Evolutionary conservation across 139 green algal genomes (phyloP).

Genomic region (Haematococcus lacustris): DNA sequence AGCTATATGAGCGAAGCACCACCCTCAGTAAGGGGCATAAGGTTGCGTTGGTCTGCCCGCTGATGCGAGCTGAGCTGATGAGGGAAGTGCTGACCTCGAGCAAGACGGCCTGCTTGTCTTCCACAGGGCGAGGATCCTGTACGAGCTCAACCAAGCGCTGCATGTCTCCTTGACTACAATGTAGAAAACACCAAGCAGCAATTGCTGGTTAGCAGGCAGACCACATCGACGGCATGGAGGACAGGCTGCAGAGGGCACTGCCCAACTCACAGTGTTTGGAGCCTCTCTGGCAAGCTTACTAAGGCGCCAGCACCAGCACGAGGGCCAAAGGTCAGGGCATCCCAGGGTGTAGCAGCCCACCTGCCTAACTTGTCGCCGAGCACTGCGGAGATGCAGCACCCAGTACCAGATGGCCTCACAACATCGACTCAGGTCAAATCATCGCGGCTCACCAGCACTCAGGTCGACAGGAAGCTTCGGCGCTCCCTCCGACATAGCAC

Average conservation of each 20-base stretch:
- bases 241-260: not conserved
- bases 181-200: not conserved
- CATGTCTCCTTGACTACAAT: slow-evolving; percentile 44
- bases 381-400: too few relatives aligned
- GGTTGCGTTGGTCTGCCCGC: too few relatives aligned
- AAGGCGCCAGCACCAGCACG: slow-evolving; percentile 43
- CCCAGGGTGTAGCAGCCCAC: slow-evolving; percentile 46
- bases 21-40: too few relatives aligned
- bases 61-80: too few relatives aligned
- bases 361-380: not conserved
- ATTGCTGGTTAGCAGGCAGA: not conserved
- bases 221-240: not conserved
- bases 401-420: too few relatives aligned
- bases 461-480: too few relatives aligned
- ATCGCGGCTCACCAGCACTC: too few relatives aligned
- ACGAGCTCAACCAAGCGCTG: slow-evolving; percentile 37
- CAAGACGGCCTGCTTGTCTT: slow-evolving; percentile 55
- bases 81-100: slow-evolving; percentile 36
- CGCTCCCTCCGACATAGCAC: too few relatives aligned
- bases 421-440: too few relatives aligned
- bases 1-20: too few relatives aligned
- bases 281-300: slow-evolving; percentile 30
- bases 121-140: slow-evolving; percentile 52
- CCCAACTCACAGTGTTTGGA: slow-evolving; percentile 35
- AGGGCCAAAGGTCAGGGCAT: slow-evolving; percentile 43